Percentiles rank a stretch among this genome's conserved stretches.
phyloP scores from a whole-genome alignment of 352 stramenopile species.

The Pythium brachiatum region DNA sequence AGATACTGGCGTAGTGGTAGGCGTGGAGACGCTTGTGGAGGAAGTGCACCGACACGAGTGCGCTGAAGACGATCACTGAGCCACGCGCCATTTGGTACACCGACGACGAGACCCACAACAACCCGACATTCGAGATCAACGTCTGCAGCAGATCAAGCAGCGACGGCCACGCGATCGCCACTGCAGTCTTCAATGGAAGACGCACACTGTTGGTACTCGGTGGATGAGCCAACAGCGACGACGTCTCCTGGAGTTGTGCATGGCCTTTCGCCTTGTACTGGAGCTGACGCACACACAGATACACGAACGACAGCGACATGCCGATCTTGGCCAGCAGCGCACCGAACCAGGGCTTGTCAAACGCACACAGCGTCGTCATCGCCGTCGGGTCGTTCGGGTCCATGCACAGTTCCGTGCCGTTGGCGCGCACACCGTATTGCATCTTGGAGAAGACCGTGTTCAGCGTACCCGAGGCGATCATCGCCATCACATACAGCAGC shows the following conservation, averaged over 20 bases:
- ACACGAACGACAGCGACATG: conserved; percentile 74
- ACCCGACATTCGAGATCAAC: conserved; percentile 81
- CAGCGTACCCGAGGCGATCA: conserved; percentile 78
- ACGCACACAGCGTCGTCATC: conserved; percentile 57
- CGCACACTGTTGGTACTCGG: conserved; percentile 1
- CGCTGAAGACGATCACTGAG: conserved; percentile 90
- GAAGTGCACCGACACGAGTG: conserved; percentile 76
- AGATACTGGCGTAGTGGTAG: conserved; percentile 86
- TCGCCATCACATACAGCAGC: conserved; percentile 51
- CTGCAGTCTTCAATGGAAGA: conserved; percentile 46
- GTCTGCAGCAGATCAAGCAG: conserved; percentile 83
- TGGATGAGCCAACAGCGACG: not conserved
- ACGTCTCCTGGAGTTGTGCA: not conserved
- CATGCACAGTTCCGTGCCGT: conserved; percentile 46
- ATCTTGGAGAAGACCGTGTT: conserved; percentile 86
- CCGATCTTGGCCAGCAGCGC: conserved; percentile 83
- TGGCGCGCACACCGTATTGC: conserved; percentile 66
- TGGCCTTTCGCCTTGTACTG: conserved; percentile 1
- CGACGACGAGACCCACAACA: conserved; percentile 86
- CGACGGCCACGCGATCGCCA: conserved; percentile 58
- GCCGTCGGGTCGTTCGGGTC: conserved; percentile 30
- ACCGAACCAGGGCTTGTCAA: conserved; percentile 84
- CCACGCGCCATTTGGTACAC: conserved; percentile 90
- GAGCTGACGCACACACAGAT: conserved; percentile 55
- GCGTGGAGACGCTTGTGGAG: conserved; percentile 75